phyloP scores from a whole-genome alignment of 202 grass and related monocot species.

The Zizania palustris region DNA sequence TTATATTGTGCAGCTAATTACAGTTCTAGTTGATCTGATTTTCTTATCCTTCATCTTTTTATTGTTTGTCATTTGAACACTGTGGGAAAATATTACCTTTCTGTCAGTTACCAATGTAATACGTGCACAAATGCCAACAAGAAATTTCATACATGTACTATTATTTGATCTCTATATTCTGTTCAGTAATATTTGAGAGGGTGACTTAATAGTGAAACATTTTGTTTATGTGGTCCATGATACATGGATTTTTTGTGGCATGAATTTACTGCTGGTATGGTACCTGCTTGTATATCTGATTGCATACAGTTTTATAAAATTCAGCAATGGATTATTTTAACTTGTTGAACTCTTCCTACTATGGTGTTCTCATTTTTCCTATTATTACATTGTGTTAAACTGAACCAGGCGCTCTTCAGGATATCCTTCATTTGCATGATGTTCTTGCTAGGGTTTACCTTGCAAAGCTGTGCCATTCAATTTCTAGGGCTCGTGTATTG shows the following conservation, averaged over 20 bases:
- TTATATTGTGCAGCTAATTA: constrained; percentile 25
- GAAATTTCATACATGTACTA: constrained; percentile 2
- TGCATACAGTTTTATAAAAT: constrained; percentile 29
- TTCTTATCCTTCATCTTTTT: too few relatives aligned
- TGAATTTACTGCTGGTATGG: background rate
- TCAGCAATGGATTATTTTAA: background rate
- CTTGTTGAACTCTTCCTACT: background rate
- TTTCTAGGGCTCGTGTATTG: constrained; percentile 88
- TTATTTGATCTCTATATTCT: background rate
- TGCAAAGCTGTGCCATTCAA: constrained; percentile 86
- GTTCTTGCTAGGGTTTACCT: constrained; percentile 98
- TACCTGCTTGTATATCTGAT: background rate
- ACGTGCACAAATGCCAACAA: constrained; percentile 17
- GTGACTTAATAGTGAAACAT: background rate
- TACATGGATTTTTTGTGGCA: constrained; percentile 11
- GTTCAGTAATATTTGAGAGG: constrained; percentile 1
- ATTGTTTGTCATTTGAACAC: background rate
- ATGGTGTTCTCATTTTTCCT: constrained; percentile 43
- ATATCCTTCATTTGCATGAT: constrained; percentile 99
- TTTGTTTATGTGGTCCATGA: background rate
- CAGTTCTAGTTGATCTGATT: constrained; percentile 22
- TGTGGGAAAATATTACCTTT: constrained; percentile 1
- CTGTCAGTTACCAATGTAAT: background rate
- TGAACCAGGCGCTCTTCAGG: constrained; percentile 89
- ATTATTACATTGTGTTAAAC: constrained; percentile 49